Conservation (phyloP, 805 yeast genomes). For the Suhomyces xylopsoci region DNA sequence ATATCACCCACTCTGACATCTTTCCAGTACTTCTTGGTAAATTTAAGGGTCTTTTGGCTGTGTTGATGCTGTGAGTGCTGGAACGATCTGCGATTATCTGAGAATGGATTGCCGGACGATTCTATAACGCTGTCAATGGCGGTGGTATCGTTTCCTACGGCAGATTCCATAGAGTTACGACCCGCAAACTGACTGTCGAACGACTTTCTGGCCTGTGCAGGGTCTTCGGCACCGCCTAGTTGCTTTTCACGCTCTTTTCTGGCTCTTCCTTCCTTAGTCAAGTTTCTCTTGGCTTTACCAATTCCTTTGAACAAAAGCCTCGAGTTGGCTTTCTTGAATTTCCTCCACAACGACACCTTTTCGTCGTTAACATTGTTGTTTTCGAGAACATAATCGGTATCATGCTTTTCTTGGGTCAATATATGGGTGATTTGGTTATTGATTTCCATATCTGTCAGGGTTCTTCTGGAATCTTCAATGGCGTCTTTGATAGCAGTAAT, state of each 20-base stretch:
- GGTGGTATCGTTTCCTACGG: slow-evolving; percentile 4
- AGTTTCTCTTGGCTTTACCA: slow-evolving; percentile 24
- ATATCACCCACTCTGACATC: slow-evolving; percentile 73
- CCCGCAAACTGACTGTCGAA: slow-evolving; percentile 28
- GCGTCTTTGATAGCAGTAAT: slow-evolving; percentile 80
- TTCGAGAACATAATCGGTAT: slow-evolving; percentile 23
- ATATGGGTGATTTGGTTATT: slow-evolving; percentile 74
- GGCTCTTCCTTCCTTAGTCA: slow-evolving; percentile 36
- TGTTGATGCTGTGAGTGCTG: slow-evolving; percentile 14
- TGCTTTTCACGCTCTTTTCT: slow-evolving; percentile 14
- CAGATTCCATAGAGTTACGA: slow-evolving; percentile 5
- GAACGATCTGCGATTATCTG: slow-evolving; percentile 13
- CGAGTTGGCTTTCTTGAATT: slow-evolving; percentile 53
- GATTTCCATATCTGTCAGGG: slow-evolving; percentile 66
- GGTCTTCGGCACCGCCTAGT: slow-evolving; percentile 4
- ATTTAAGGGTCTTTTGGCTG: slow-evolving; percentile 24
- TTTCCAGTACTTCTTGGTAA: slow-evolving; percentile 54
- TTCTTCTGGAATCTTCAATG: slow-evolving; percentile 75
- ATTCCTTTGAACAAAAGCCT: slow-evolving; percentile 26
- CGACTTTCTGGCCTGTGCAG: slow-evolving; percentile 8
- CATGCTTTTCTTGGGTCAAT: slow-evolving; percentile 38
- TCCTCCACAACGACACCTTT: slow-evolving; percentile 65
- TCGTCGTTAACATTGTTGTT: slow-evolving; percentile 66
- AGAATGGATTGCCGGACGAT: slow-evolving; percentile 1
- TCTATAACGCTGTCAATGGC: not conserved